These are phyloP conservation scores for Trichoderma orchidacearum DNA, from an alignment of 495 filamentous ascomycete genomes.

Conservation along the genomic window DNA sequence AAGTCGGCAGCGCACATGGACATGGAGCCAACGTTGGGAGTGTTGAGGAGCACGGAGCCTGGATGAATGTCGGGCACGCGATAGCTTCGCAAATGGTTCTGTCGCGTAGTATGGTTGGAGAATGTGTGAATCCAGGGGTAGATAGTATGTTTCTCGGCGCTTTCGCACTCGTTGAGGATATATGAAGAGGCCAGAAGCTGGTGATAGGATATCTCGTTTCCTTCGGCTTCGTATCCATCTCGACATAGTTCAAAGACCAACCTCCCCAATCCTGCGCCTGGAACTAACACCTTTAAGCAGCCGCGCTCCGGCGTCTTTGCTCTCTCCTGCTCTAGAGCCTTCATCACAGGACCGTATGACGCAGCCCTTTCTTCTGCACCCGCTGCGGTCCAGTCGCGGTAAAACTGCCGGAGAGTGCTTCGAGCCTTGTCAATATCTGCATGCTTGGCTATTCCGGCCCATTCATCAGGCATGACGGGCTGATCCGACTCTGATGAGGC, in stretches of 20 bases:
- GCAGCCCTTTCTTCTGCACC: constrained; percentile 58
- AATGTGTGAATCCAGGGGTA: constrained; percentile 73
- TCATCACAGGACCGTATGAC: constrained; percentile 60
- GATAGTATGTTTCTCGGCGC: constrained; percentile 43
- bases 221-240: constrained; percentile 65
- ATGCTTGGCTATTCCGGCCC: constrained; percentile 50
- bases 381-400: constrained; percentile 84
- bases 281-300: constrained; percentile 59
- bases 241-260: constrained; percentile 73
- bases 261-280: constrained; percentile 79
- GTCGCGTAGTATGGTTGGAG: constrained; percentile 58
- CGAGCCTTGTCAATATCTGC: constrained; percentile 78
- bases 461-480: constrained; percentile 28
- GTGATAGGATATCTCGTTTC: constrained; percentile 95
- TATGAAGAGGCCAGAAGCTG: constrained; percentile 78
- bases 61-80: constrained; percentile 69
- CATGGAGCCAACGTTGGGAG: constrained; percentile 45
- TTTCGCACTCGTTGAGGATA: constrained; percentile 53
- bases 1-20: constrained; percentile 82
- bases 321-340: constrained; percentile 45
- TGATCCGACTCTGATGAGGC: not conserved
- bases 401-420: constrained; percentile 84
- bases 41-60: constrained; percentile 31
- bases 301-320: constrained; percentile 8
- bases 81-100: constrained; percentile 57